These are phyloP conservation scores for Cardamine occulta DNA, from an alignment of 345 rosid genomes.

Conservation along the genomic window DNA sequence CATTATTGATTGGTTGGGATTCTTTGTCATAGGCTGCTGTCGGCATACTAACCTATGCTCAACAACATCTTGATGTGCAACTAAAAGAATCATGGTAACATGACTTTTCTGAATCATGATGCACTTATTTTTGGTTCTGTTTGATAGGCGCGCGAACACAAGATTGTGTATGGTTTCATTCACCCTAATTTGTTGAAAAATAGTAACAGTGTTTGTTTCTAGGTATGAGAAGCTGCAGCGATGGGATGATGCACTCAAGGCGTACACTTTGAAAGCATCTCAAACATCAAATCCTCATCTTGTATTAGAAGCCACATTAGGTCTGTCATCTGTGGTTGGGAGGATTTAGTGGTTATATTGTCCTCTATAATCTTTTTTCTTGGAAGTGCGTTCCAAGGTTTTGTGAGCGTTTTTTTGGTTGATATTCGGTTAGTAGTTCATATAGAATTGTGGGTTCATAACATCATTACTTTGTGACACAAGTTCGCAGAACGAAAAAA, in stretches of 20 bases:
- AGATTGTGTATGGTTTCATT: constrained; percentile 23
- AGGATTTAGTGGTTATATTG: neutral
- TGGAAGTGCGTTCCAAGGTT: constrained; percentile 5
- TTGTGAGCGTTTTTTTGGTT: constrained; percentile 19
- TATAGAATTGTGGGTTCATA: constrained; percentile 21
- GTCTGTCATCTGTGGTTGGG: constrained; percentile 47
- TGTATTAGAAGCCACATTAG: constrained; percentile 84
- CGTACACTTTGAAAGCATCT: constrained; percentile 80
- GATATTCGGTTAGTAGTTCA: constrained; percentile 16
- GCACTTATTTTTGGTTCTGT: constrained; percentile 23
- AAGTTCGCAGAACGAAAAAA: constrained; percentile 11
- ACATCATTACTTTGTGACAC: constrained; percentile 18
- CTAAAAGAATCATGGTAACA: constrained; percentile 95
- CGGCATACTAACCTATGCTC: constrained; percentile 97
- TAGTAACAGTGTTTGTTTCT: constrained; percentile 28
- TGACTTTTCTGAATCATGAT: constrained; percentile 27
- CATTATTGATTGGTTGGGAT: constrained; percentile 31
- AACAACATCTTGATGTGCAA: constrained; percentile 86
- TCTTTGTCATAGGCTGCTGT: constrained; percentile 78
- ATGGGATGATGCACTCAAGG: constrained; percentile 99
- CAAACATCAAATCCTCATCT: constrained; percentile 81
- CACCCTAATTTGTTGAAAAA: constrained; percentile 25
- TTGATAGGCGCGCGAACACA: constrained; percentile 1
- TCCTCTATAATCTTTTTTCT: neutral
- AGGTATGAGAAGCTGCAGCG: constrained; percentile 99